Percentiles rank a stretch among this genome's conserved stretches.
These are phyloP conservation scores for Cucumis sativus DNA, from an alignment of 306 rosid genomes.

Conservation along the genomic window DNA sequence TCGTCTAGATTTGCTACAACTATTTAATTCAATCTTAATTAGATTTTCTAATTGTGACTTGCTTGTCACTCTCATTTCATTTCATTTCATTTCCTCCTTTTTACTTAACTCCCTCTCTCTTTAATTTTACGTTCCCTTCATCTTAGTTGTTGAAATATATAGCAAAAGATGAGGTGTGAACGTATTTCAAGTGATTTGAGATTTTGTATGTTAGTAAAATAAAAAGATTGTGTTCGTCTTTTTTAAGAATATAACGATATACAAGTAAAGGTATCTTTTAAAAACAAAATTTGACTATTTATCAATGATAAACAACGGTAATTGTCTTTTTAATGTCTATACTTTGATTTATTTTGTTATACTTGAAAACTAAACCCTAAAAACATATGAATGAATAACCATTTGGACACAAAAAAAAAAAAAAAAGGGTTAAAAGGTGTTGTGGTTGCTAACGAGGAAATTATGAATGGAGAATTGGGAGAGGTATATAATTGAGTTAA, in stretches of 20 bases:
- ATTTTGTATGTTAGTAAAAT: not conserved
- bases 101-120: not conserved
- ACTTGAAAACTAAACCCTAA: too few species aligned
- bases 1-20: not conserved
- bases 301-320: too few species aligned
- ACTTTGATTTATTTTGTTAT: too few species aligned
- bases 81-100: too few species aligned
- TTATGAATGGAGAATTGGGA: not conserved
- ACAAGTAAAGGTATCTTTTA: too few species aligned
- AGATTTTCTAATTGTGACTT: not conserved
- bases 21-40: not conserved
- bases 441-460: not conserved
- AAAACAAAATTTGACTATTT: too few species aligned
- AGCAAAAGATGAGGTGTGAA: not conserved
- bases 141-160: not conserved
- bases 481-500: not conserved
- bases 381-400: too few species aligned
- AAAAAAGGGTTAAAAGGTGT: too few species aligned
- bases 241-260: not conserved
- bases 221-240: not conserved
- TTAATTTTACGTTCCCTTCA: not conserved
- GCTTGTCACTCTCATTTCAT: not conserved
- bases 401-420: too few species aligned
- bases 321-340: too few species aligned
- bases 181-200: not conserved